These are phyloP conservation scores for Leucosporidium scottii DNA, from an alignment of 768 basidiomycete species.

Conservation along the genomic window DNA sequence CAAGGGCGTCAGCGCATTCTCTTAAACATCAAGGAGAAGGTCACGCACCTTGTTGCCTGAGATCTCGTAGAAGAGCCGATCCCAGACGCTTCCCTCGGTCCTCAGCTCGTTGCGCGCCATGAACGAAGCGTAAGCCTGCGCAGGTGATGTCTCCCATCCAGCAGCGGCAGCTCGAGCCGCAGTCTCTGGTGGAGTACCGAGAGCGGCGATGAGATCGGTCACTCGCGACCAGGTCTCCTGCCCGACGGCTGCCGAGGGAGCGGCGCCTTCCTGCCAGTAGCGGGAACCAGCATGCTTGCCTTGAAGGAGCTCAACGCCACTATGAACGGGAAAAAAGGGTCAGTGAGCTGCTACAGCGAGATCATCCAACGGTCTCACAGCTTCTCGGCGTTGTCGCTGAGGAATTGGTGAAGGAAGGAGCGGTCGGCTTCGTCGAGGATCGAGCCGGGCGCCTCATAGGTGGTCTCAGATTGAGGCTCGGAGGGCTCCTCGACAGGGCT, in stretches of 20 bases:
- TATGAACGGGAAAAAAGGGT: not conserved
- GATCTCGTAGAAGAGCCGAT: not conserved
- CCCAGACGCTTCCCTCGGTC: not conserved
- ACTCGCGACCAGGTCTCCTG: slow-evolving; percentile 4
- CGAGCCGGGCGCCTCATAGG: not conserved
- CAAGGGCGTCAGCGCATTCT: not conserved
- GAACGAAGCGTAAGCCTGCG: not conserved
- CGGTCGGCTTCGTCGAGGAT: not conserved
- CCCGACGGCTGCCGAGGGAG: not conserved
- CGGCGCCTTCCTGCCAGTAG: not conserved
- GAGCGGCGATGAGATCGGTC: not conserved
- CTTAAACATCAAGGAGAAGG: slow-evolving; percentile 69
- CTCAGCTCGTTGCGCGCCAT: not conserved
- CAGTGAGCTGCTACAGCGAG: not conserved
- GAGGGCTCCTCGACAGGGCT: not conserved
- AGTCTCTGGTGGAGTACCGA: slow-evolving; percentile 1
- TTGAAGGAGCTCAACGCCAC: slow-evolving; percentile 4
- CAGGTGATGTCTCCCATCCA: not conserved
- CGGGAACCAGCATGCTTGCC: not conserved
- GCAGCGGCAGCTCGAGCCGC: slow-evolving; percentile 1
- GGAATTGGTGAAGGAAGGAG: slow-evolving; percentile 8
- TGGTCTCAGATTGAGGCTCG: not conserved
- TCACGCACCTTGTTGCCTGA: slow-evolving; percentile 67
- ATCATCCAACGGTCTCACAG: not conserved
- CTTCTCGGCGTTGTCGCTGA: slow-evolving; percentile 10